These are phyloP conservation scores for Geosmithia morbida DNA, from an alignment of 2,329 filamentous ascomycete genomes.

Conservation along the genomic window DNA sequence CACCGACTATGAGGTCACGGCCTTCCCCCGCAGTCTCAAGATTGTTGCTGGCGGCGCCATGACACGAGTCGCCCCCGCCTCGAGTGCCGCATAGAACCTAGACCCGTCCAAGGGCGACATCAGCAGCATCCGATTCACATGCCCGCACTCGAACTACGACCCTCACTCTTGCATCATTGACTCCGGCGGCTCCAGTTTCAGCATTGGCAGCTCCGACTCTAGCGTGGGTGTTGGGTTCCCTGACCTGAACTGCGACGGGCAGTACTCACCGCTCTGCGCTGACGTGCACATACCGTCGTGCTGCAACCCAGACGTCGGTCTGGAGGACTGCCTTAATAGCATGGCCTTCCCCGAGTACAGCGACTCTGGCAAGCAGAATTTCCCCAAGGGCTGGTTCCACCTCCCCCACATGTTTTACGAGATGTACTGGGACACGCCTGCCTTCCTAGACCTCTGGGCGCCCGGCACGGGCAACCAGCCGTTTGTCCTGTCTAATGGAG, in stretches of 20 bases:
- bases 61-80: slow-evolving; percentile 40
- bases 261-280: slow-evolving; percentile 44
- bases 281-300: slow-evolving; percentile 62
- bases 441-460: slow-evolving; percentile 34
- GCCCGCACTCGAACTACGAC: slow-evolving; percentile 34
- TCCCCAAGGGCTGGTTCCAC: slow-evolving; percentile 38
- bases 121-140: slow-evolving; percentile 44
- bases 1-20: slow-evolving; percentile 48
- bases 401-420: slow-evolving; percentile 43
- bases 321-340: slow-evolving; percentile 48
- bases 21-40: slow-evolving; percentile 57
- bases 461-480: slow-evolving; percentile 39
- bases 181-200: slow-evolving; percentile 39
- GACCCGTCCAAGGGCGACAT: slow-evolving; percentile 36
- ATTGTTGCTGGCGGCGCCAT: slow-evolving; percentile 54
- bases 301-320: slow-evolving; percentile 50
- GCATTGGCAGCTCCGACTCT: slow-evolving; percentile 37
- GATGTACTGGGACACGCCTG: slow-evolving; percentile 44
- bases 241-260: slow-evolving; percentile 50
- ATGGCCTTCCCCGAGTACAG: slow-evolving; percentile 47
- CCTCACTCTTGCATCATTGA: slow-evolving; percentile 35
- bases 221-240: slow-evolving; percentile 52
- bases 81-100: slow-evolving; percentile 32
- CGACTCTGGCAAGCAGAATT: slow-evolving; percentile 34
- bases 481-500: slow-evolving; percentile 56